Evolutionary conservation across 2,329 filamentous ascomycete species (phyloP).

Genomic region (Orbilia javanica): DNA sequence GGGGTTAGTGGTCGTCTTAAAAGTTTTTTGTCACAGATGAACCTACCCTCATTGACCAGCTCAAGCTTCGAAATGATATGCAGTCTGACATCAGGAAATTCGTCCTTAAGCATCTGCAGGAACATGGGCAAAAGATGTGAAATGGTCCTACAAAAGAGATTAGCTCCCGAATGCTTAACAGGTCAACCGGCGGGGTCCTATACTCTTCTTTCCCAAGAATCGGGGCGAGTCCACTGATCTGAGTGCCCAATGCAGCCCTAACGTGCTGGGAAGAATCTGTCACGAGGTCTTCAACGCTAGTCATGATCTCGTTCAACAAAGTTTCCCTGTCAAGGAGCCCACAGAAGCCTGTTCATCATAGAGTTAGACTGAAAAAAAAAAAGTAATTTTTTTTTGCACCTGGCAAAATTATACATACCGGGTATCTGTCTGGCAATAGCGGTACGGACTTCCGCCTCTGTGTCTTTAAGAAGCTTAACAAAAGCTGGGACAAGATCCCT

Average conservation of each 20-base stretch:
- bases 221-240: slow-evolving; percentile 95
- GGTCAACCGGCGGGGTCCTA: slow-evolving; percentile 63
- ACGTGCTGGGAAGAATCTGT: slow-evolving; percentile 97
- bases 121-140: slow-evolving; percentile 98
- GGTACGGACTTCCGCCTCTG: slow-evolving; percentile 95
- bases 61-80: slow-evolving; percentile 99
- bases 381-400: too few relatives aligned
- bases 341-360: slow-evolving; percentile 79
- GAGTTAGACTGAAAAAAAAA: background rate
- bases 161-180: slow-evolving; percentile 40
- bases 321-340: slow-evolving; percentile 85
- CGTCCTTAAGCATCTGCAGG: slow-evolving; percentile 98
- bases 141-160: slow-evolving; percentile 77
- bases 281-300: slow-evolving; percentile 93
- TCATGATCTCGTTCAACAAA: slow-evolving; percentile 95
- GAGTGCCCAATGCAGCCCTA: slow-evolving; percentile 90
- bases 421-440: slow-evolving; percentile 98
- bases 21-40: background rate
- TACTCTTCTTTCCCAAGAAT: slow-evolving; percentile 98
- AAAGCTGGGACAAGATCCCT: slow-evolving; percentile 96
- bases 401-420: slow-evolving; percentile 67
- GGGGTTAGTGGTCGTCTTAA: background rate
- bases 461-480: slow-evolving; percentile 97
- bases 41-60: slow-evolving; percentile 88
- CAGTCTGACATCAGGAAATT: slow-evolving; percentile 96